Conservation (phyloP, 148 eudicot genomes). For the Chenopodium quinoa region DNA sequence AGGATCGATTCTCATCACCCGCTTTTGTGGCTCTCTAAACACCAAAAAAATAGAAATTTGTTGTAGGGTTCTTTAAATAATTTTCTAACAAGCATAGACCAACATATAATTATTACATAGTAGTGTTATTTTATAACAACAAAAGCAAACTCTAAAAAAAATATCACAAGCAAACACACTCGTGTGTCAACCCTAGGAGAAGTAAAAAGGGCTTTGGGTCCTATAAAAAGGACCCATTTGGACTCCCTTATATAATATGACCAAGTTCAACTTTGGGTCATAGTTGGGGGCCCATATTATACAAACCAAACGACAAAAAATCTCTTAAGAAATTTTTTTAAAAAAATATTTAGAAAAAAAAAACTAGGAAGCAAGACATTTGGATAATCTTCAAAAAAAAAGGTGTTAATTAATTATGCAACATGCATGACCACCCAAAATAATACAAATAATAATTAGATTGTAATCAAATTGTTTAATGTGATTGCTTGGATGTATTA, state of each 20-base stretch:
- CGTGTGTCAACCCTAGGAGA: constrained; percentile 15
- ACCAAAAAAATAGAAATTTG: background rate
- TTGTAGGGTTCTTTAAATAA: constrained; percentile 8
- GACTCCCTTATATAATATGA: constrained; percentile 12
- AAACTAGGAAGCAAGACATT: background rate
- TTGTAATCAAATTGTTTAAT: constrained; percentile 12
- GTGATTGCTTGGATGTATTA: constrained; percentile 10
- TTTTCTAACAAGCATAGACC: background rate
- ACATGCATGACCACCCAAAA: constrained; percentile 10
- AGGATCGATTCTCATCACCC: no score
- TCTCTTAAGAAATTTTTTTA: background rate
- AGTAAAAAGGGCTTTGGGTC: constrained; percentile 17
- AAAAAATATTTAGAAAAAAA: background rate
- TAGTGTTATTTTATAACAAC: background rate
- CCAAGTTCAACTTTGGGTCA: constrained; percentile 14
- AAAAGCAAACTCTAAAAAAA: background rate
- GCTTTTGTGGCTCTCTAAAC: no score
- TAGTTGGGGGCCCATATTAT: constrained; percentile 17
- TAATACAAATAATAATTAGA: background rate
- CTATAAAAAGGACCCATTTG: constrained; percentile 21
- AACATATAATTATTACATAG: background rate
- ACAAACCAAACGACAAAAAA: constrained; percentile 3
- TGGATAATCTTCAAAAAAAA: background rate
- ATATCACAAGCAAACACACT: background rate
- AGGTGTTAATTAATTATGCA: background rate